These are phyloP conservation scores for Leptoxyphium fumago DNA, from an alignment of 2,329 filamentous ascomycete species.

Conservation along the genomic window DNA sequence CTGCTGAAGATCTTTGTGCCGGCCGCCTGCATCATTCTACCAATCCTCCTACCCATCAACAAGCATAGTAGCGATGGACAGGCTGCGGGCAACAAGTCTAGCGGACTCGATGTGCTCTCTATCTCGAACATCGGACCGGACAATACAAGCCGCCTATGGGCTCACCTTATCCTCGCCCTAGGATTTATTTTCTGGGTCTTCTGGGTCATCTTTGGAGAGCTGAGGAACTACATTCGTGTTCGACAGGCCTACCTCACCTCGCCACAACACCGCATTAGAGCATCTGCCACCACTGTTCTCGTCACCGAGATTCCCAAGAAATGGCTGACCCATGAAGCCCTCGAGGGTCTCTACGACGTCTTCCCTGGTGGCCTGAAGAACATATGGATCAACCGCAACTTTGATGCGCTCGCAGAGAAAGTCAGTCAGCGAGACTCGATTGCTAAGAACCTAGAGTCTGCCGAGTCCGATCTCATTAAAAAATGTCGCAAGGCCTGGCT, in stretches of 20 bases:
- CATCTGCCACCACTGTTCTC: constrained; percentile 88
- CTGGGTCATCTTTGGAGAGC: constrained; percentile 70
- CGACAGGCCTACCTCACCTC: constrained; percentile 90
- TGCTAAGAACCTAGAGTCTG: constrained; percentile 58
- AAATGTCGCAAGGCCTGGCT: constrained; percentile 64
- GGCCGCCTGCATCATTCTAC: constrained; percentile 61
- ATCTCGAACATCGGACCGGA: constrained; percentile 69
- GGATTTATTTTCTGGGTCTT: constrained; percentile 71
- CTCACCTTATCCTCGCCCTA: constrained; percentile 68
- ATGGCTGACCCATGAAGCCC: constrained; percentile 73
- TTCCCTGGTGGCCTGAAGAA: constrained; percentile 92
- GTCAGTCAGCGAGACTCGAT: constrained; percentile 60
- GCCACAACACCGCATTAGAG: constrained; percentile 81
- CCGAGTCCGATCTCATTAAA: constrained; percentile 73
- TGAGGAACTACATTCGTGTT: constrained; percentile 78
- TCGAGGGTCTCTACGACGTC: constrained; percentile 79
- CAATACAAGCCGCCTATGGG: constrained; percentile 59
- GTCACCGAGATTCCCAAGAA: constrained; percentile 81
- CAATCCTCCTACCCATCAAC: constrained; percentile 77
- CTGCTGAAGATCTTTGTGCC: constrained; percentile 87
- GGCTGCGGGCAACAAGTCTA: constrained; percentile 33
- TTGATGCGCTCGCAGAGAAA: constrained; percentile 70
- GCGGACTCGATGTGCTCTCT: constrained; percentile 65
- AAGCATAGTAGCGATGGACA: constrained; percentile 51
- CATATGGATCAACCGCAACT: constrained; percentile 90